Percentiles rank a stretch among this genome's conserved stretches.
phyloP scores from a whole-genome alignment of 148 eudicot genomes.

The Rhododendron kiyosumense region DNA sequence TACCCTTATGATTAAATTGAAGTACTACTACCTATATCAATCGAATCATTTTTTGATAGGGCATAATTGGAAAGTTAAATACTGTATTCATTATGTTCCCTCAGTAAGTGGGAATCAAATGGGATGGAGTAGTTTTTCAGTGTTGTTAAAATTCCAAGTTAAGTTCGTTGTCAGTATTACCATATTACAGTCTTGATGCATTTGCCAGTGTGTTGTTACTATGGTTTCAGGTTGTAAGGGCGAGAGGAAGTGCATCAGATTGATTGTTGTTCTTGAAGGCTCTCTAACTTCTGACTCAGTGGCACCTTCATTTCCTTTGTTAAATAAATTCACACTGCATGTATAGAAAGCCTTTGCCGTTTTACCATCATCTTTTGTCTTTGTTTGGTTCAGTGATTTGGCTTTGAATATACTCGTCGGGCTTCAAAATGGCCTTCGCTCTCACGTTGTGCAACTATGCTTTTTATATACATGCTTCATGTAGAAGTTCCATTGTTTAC shows the following conservation, averaged over 20 bases:
- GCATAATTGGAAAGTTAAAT: no score
- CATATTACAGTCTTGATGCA: neutral
- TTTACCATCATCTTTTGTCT: neutral
- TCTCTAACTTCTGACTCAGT: neutral
- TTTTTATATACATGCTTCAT: neutral
- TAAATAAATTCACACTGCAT: neutral
- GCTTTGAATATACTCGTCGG: neutral
- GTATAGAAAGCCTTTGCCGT: neutral
- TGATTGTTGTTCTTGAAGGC: neutral
- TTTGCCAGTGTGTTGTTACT: neutral
- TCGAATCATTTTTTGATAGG: no score
- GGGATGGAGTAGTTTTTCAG: neutral
- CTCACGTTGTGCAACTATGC: neutral
- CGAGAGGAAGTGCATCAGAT: neutral
- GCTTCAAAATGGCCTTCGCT: neutral
- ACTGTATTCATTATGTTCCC: no score
- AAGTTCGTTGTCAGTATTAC: neutral
- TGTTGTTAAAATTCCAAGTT: neutral
- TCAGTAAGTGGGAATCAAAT: no score
- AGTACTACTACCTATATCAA: no score
- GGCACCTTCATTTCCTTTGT: neutral
- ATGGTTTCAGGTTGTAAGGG: constrained; percentile 1
- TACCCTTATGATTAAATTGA: no score
- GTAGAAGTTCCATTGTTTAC: neutral
- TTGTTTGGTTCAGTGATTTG: neutral